Conservation (phyloP, 768 basidiomycete species). For the Phaeolepiota aurea region DNA sequence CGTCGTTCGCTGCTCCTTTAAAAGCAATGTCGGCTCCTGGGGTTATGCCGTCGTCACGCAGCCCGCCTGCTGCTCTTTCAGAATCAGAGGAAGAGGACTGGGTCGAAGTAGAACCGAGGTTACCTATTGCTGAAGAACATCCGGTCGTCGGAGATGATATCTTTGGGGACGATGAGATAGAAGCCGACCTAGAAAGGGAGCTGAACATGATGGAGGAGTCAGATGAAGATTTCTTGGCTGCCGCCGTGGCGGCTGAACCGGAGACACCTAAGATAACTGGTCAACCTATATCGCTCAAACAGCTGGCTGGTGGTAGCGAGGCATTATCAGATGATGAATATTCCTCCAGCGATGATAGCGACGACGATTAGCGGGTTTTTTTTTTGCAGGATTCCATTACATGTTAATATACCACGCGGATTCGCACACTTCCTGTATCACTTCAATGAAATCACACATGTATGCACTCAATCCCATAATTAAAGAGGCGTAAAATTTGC, state of each 20-base stretch:
- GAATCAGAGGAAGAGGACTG: conserved; percentile 40
- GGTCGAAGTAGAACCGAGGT: conserved; percentile 32
- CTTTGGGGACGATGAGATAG: conserved; percentile 26
- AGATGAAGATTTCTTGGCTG: conserved; percentile 45
- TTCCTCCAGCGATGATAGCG: conserved; percentile 21
- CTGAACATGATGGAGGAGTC: conserved; percentile 26
- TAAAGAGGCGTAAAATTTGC: too few species aligned
- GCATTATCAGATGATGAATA: conserved; percentile 15
- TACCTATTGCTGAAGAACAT: conserved; percentile 3
- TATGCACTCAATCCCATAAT: too few species aligned
- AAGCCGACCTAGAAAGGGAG: conserved; percentile 28
- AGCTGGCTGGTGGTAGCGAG: conserved; percentile 30
- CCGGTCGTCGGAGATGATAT: conserved; percentile 9
- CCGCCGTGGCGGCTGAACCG: conserved; percentile 28
- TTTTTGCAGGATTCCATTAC: too few species aligned
- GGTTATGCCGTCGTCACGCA: conserved; percentile 8
- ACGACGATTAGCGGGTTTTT: conserved; percentile 10
- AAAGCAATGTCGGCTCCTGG: conserved; percentile 13
- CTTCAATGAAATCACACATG: too few species aligned
- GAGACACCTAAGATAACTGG: conserved; percentile 12
- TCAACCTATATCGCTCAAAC: conserved; percentile 42
- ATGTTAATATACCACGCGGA: too few species aligned
- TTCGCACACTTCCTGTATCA: too few species aligned
- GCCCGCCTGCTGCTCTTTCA: conserved; percentile 9
- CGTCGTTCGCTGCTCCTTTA: conserved; percentile 10